A percentile compares a stretch with the other conserved stretches of the same genome.
Evolutionary conservation across 345 rosid genomes (phyloP).

Genomic region (Eutrema heterophyllum): DNA sequence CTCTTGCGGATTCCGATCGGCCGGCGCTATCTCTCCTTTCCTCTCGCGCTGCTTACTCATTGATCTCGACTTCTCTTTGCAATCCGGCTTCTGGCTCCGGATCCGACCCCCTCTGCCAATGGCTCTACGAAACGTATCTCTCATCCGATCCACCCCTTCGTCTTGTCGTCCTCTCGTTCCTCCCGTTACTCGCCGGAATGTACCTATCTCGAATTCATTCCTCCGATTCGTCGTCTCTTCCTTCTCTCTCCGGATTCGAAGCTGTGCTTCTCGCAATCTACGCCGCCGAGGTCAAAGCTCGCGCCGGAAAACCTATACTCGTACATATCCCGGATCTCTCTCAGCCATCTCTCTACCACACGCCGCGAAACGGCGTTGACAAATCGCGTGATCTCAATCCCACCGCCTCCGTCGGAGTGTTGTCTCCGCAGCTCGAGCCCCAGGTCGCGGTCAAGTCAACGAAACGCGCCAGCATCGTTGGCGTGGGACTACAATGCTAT

Average conservation of each 20-base stretch:
- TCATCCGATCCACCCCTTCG: slow-evolving; percentile 83
- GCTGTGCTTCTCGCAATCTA: slow-evolving; percentile 89
- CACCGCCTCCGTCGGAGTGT: slow-evolving; percentile 38
- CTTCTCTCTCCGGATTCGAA: slow-evolving; percentile 88
- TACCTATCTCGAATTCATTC: slow-evolving; percentile 84
- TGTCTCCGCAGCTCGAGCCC: slow-evolving; percentile 69
- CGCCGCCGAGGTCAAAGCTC: slow-evolving; percentile 67
- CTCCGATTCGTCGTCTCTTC: slow-evolving; percentile 47
- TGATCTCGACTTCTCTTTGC: slow-evolving; percentile 48
- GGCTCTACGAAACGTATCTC: slow-evolving; percentile 93
- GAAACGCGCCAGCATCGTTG: slow-evolving; percentile 63
- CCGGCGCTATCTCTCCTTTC: slow-evolving; percentile 91
- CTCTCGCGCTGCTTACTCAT: slow-evolving; percentile 57
- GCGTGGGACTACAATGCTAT: slow-evolving; percentile 66
- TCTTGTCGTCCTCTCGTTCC: slow-evolving; percentile 73
- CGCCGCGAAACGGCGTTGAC: slow-evolving; percentile 46
- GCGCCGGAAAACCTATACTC: slow-evolving; percentile 72
- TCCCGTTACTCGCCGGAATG: slow-evolving; percentile 66
- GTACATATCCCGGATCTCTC: slow-evolving; percentile 83
- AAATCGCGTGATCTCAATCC: slow-evolving; percentile 35
- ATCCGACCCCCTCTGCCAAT: slow-evolving; percentile 86
- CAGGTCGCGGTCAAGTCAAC: slow-evolving; percentile 81
- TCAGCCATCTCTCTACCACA: slow-evolving; percentile 85
- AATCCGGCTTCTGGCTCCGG: slow-evolving; percentile 71
- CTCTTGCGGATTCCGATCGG: slow-evolving; percentile 84